Percentiles rank a stretch among this genome's conserved stretches.
phyloP scores from a whole-genome alignment of 2,329 filamentous ascomycete genomes.

The Botrytis tulipae region DNA sequence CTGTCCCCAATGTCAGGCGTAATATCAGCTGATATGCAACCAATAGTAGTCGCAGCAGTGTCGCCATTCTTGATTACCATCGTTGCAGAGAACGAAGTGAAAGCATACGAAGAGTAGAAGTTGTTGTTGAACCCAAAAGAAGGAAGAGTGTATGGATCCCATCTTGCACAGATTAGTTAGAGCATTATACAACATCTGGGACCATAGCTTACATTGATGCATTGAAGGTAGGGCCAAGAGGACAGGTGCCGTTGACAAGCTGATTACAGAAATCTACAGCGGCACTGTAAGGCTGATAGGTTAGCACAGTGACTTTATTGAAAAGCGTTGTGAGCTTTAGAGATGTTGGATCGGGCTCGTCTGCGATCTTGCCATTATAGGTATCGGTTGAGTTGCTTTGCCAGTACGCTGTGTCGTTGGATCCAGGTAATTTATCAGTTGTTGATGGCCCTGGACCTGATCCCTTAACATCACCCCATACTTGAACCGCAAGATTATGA shows the following conservation, averaged over 20 bases:
- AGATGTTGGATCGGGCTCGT: constrained; percentile 45
- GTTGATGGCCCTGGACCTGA: constrained; percentile 45
- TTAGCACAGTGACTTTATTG: constrained; percentile 69
- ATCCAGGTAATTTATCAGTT: constrained; percentile 56
- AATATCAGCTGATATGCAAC: constrained; percentile 77
- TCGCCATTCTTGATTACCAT: constrained; percentile 77
- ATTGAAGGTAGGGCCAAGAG: constrained; percentile 70
- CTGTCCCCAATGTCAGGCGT: constrained; percentile 75
- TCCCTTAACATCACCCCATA: constrained; percentile 91
- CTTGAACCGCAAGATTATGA: constrained; percentile 70
- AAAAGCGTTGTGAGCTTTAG: constrained; percentile 70
- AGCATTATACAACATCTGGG: neutral
- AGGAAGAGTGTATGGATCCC: constrained; percentile 53
- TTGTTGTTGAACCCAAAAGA: constrained; percentile 72
- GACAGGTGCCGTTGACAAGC: constrained; percentile 64
- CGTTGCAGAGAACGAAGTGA: constrained; percentile 75
- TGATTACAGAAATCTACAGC: constrained; percentile 64
- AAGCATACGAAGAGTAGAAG: constrained; percentile 80
- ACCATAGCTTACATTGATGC: constrained; percentile 46
- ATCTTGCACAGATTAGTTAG: constrained; percentile 32
- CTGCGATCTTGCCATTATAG: constrained; percentile 69
- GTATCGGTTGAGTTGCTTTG: constrained; percentile 56
- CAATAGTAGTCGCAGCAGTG: constrained; percentile 58
- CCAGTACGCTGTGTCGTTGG: constrained; percentile 56
- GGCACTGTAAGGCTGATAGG: constrained; percentile 66